Evolutionary conservation across 2,329 filamentous ascomycete species (phyloP).

Genomic region (Cladosporium halotolerans): DNA sequence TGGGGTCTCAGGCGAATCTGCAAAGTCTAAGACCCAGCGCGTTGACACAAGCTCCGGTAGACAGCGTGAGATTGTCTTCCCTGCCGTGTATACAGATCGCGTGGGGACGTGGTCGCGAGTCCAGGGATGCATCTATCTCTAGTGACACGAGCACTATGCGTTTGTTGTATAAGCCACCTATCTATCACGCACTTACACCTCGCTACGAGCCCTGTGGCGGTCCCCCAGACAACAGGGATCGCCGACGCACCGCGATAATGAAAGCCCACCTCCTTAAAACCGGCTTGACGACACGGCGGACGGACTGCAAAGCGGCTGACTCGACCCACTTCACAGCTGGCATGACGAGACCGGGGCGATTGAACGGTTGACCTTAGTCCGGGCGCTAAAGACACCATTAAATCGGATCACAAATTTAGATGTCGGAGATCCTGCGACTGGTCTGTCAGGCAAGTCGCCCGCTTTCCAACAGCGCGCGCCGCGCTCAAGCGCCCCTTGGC

Average conservation of each 20-base stretch:
- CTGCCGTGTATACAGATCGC: background rate
- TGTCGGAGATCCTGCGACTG: conserved; percentile 1
- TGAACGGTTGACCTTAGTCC: conserved; percentile 5
- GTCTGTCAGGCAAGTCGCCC: background rate
- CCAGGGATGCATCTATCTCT: background rate
- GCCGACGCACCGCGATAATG: background rate
- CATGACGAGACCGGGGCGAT: conserved; percentile 1
- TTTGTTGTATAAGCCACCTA: background rate
- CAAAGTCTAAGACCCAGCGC: conserved; percentile 7
- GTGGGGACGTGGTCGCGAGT: background rate
- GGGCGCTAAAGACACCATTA: background rate
- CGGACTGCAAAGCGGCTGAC: conserved; percentile 1
- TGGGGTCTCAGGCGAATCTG: background rate
- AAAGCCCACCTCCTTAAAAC: conserved; percentile 6
- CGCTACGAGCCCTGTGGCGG: background rate
- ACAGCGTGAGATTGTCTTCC: background rate
- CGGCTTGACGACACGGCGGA: background rate
- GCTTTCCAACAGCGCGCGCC: background rate
- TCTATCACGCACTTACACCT: background rate
- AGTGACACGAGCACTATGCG: background rate
- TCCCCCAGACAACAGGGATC: conserved; percentile 9
- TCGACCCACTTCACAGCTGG: background rate
- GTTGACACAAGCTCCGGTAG: background rate
- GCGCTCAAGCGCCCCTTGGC: background rate
- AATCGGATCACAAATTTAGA: conserved; percentile 2